Evolutionary conservation across 139 green algal species (phyloP).

Genomic region (Penium margaritaceum): DNA sequence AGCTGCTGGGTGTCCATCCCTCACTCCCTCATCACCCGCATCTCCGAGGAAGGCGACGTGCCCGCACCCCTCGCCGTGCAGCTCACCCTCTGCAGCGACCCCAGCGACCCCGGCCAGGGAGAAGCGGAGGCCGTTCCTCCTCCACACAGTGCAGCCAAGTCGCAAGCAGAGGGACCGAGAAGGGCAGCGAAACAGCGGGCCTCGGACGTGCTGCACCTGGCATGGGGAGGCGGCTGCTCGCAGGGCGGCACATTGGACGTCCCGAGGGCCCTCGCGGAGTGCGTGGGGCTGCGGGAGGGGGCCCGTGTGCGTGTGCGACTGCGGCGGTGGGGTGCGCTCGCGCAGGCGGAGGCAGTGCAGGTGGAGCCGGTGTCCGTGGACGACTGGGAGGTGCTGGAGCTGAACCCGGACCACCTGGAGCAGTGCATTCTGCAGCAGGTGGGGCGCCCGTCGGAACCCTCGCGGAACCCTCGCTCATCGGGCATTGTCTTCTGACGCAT

Average conservation of each 20-base stretch:
- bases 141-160: conserved; percentile 8
- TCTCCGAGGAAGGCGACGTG: not conserved
- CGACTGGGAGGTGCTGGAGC: conserved; percentile 81
- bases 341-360: conserved; percentile 48
- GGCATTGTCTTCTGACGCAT: no score
- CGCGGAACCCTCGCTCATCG: no score
- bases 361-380: conserved; percentile 59
- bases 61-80: not conserved
- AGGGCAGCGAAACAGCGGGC: no score
- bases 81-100: no score
- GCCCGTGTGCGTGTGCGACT: conserved; percentile 19
- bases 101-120: no score
- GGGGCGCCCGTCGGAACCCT: no score
- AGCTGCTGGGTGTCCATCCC: conserved; percentile 9
- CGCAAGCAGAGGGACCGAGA: no score
- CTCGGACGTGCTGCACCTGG: no score
- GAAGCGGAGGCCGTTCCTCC: not conserved
- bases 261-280: conserved; percentile 43
- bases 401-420: conserved; percentile 69
- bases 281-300: conserved; percentile 50
- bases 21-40: conserved; percentile 2
- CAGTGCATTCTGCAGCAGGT: conserved; percentile 58
- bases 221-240: conserved; percentile 42
- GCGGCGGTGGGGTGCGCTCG: conserved; percentile 24
- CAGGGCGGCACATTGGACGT: conserved; percentile 41